These are phyloP conservation scores for Populus trichocarpa DNA, from an alignment of 441 rosid genomes.

Conservation along the genomic window DNA sequence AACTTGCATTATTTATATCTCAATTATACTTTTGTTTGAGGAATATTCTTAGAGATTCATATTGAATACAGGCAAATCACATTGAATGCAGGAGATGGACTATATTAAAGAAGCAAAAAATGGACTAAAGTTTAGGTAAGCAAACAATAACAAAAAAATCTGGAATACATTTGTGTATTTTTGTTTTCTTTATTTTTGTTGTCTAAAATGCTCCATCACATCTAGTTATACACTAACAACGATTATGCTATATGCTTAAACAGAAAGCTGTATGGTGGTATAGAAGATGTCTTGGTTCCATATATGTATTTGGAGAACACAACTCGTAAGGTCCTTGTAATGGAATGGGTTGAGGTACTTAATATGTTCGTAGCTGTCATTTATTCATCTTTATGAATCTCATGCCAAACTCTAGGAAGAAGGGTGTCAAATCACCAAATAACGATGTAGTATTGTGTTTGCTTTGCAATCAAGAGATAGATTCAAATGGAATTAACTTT, in stretches of 20 bases:
- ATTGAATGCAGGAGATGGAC: conserved; percentile 99
- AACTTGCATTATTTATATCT: conserved; percentile 5
- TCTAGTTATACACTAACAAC: not conserved
- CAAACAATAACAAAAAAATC: conserved; percentile 4
- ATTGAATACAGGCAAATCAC: conserved; percentile 99
- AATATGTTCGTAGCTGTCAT: not conserved
- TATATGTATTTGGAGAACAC: conserved; percentile 73
- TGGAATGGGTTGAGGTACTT: conserved; percentile 97
- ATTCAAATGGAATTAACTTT: not conserved
- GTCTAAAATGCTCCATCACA: not conserved
- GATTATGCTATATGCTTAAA: conserved; percentile 20
- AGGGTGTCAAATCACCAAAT: not conserved
- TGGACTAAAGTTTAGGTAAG: conserved; percentile 87
- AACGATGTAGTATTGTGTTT: not conserved
- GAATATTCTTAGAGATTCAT: conserved; percentile 85
- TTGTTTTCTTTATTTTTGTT: not conserved
- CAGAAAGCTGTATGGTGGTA: conserved; percentile 76
- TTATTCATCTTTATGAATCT: not conserved
- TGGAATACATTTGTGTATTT: not conserved
- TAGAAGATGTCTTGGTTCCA: conserved; percentile 85
- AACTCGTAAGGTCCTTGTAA: conserved; percentile 81
- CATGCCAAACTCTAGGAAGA: not conserved
- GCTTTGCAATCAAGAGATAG: not conserved
- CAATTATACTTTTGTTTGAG: conserved; percentile 27
- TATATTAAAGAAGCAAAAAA: conserved; percentile 85